A percentile compares a stretch with the other conserved stretches of the same genome.
Evolutionary conservation across 2,329 filamentous ascomycete species (phyloP).

Genomic region (Apiospora kogelbergensis): DNA sequence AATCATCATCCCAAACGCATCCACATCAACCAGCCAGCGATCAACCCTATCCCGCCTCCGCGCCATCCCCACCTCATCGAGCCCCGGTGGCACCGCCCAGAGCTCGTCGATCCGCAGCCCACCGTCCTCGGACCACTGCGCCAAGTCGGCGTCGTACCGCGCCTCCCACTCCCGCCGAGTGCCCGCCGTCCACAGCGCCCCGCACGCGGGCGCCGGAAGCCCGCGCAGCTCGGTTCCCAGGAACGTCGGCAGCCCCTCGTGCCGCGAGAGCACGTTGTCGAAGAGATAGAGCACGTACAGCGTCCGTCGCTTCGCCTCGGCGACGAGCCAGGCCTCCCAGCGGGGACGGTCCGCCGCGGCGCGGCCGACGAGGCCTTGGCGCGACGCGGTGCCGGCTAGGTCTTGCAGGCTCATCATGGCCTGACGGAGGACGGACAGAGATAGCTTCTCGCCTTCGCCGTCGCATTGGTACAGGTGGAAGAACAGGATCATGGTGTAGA

Average conservation of each 20-base stretch:
- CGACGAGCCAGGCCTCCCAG: conserved; percentile 56
- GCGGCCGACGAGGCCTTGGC: conserved; percentile 45
- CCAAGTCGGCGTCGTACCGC: conserved; percentile 42
- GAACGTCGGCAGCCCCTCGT: conserved; percentile 45
- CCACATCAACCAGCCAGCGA: conserved; percentile 48
- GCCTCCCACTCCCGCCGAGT: conserved; percentile 40
- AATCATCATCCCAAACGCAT: conserved; percentile 55
- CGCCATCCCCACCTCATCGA: conserved; percentile 30
- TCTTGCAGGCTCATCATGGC: conserved; percentile 51
- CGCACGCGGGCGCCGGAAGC: conserved; percentile 41
- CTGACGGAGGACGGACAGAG: conserved; percentile 37
- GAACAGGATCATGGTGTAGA: conserved; percentile 51
- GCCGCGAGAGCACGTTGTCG: conserved; percentile 46
- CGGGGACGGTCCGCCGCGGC: conserved; percentile 35
- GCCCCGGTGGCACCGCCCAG: conserved; percentile 40
- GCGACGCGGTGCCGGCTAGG: conserved; percentile 41
- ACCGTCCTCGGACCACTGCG: conserved; percentile 41
- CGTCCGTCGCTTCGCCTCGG: conserved; percentile 51
- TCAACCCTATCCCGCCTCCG: conserved; percentile 41
- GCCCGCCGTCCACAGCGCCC: conserved; percentile 42
- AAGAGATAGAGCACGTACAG: conserved; percentile 54
- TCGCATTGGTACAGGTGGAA: conserved; percentile 29
- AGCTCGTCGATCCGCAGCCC: conserved; percentile 49
- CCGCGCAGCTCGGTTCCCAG: conserved; percentile 48
- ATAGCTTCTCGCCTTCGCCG: conserved; percentile 19